Percentiles rank a stretch among this genome's conserved stretches.
Evolutionary conservation across 495 filamentous ascomycete genomes (phyloP).

Genomic region (Neurospora sp.): DNA sequence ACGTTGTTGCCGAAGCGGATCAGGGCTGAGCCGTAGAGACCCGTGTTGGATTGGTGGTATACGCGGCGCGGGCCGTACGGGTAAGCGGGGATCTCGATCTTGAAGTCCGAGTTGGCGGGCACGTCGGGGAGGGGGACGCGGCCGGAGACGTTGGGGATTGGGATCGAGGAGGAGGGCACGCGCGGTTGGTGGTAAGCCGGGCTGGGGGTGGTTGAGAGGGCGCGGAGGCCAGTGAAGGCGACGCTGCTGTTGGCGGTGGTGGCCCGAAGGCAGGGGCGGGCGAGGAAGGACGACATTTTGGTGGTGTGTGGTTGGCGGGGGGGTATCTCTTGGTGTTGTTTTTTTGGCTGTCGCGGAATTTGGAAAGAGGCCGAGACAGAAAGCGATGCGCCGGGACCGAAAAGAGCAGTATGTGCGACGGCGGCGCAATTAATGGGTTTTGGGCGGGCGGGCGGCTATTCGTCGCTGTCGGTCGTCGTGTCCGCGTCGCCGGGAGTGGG

Average conservation of each 20-base stretch:
- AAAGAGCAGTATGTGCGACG: not conserved
- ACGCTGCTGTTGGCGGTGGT: constrained; percentile 3
- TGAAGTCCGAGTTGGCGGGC: constrained; percentile 25
- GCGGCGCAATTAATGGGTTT: not conserved
- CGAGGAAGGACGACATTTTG: constrained; percentile 4
- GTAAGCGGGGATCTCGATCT: constrained; percentile 53
- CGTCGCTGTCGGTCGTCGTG: not conserved
- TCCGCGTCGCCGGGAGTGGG: not conserved
- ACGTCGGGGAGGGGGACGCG: constrained; percentile 34
- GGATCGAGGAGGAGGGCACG: constrained; percentile 28
- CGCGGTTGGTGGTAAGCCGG: constrained; percentile 10
- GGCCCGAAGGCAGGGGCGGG: constrained; percentile 15
- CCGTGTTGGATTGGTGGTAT: constrained; percentile 82
- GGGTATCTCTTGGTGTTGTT: constrained; percentile 1
- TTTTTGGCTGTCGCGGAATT: not conserved
- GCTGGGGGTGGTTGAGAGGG: constrained; percentile 1
- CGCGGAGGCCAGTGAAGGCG: not conserved
- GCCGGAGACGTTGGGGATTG: constrained; percentile 27
- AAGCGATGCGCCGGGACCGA: not conserved
- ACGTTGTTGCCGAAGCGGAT: constrained; percentile 93
- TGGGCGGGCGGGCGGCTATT: not conserved
- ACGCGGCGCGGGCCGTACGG: constrained; percentile 68
- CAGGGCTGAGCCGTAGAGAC: constrained; percentile 67
- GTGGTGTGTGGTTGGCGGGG: constrained; percentile 7
- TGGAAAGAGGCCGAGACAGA: not conserved